Evolutionary conservation across 768 basidiomycete species (phyloP).

Genomic region (Boletus barrowsii): DNA sequence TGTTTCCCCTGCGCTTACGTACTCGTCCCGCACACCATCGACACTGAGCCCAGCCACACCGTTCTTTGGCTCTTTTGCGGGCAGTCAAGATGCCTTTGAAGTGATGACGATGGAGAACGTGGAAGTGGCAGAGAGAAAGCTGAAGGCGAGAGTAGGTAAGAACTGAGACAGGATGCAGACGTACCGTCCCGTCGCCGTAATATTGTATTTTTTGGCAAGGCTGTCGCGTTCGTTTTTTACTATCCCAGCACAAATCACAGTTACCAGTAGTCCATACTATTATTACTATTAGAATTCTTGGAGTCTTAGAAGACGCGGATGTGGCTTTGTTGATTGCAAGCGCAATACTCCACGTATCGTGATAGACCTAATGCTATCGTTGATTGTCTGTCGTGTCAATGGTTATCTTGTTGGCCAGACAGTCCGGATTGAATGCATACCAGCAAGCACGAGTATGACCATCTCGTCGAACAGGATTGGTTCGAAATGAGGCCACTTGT

Average conservation of each 20-base stretch:
- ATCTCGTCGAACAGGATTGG: no score
- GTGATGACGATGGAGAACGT: conserved; percentile 21
- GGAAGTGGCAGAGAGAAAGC: conserved; percentile 22
- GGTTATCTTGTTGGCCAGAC: no score
- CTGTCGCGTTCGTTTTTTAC: conserved; percentile 10
- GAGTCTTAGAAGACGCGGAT: not conserved
- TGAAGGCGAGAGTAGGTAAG: conserved; percentile 17
- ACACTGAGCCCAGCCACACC: conserved; percentile 71
- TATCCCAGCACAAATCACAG: not conserved
- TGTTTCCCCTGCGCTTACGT: conserved; percentile 67
- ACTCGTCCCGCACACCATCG: conserved; percentile 60
- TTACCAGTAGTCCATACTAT: not conserved
- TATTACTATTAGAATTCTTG: conserved; percentile 1
- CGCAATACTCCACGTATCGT: no score
- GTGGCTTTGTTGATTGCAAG: no score
- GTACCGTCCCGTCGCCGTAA: not conserved
- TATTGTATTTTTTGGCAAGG: conserved; percentile 8
- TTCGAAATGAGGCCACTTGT: no score
- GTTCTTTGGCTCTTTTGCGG: conserved; percentile 59
- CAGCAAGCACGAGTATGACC: no score
- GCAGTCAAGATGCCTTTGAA: conserved; percentile 32
- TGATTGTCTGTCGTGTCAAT: no score
- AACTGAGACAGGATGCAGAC: conserved; percentile 11
- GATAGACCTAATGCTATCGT: no score
- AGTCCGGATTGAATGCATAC: no score